Base-by-base conservation (phyloP, 1,139 yeast species). In the Kodamaea sp. region DNA sequence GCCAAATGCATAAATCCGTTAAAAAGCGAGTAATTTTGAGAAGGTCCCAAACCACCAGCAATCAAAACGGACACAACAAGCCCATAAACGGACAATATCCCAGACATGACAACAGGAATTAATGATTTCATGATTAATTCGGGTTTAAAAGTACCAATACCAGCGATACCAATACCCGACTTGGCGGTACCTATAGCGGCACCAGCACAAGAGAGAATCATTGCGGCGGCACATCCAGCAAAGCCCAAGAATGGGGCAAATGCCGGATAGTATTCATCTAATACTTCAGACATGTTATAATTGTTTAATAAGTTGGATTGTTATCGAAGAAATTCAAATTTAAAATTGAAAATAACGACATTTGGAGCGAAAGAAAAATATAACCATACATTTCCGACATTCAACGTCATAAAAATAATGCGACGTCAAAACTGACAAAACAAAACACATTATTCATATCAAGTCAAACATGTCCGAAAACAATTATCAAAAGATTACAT, bases 151-250 rank as follows among this genome's bases (percentile, higher is more conserved):
- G 90, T 82, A 70, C 92, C 92, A 46, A 84, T 83, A 75, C 94
- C 94, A 24, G 92, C 67, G 63, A 92, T 94, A 74, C 98, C 99
- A 51, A 94, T 85, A 45, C 99, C 99, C 33, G 96, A 87, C 67
- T 94, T 94, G 49, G 97, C 97, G 9, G 98, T 92, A 40, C 99
- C 99, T 52, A 89, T 84, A 46, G 97, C 97, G 24, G 98, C 98
- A 45, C 99, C 98, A 23, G 90, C 82, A 61, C 95, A 85, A 35
- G 95, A 84, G 47, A 90, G 73, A 29, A 87, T 77, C 85, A 88
- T 86, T 40, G 97, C 96, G 38, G 88, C 82, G 6, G 95, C 88
- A 68, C 97, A 89, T 44, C 94, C 96, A 31, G 95, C 96, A 64
- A 89, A 88, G 35, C 97, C 97, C 60, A 90, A 82, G 63, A 90